These are phyloP conservation scores for Abortiporus biennis DNA, from an alignment of 1,284 basidiomycete genomes.

Conservation along the genomic window DNA sequence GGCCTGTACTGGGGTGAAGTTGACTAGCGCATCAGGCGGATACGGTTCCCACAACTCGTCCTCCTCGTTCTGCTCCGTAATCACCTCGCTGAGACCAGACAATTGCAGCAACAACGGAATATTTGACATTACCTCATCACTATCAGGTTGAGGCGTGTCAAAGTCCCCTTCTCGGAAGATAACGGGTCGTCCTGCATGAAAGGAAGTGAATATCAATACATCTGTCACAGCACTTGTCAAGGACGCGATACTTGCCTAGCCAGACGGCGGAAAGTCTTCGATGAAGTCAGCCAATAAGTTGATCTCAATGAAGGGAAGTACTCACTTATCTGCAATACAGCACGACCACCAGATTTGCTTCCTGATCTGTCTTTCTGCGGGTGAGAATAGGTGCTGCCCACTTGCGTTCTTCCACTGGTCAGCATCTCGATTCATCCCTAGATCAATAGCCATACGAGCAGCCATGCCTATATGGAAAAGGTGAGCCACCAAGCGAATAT, in stretches of 20 bases:
- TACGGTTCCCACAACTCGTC: constrained; percentile 51
- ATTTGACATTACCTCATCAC: constrained; percentile 37
- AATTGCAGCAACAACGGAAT: not conserved
- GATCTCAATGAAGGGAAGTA: constrained; percentile 2
- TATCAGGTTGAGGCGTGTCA: constrained; percentile 61
- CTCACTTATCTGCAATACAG: constrained; percentile 67
- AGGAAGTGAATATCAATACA: not conserved
- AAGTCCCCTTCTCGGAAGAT: constrained; percentile 70
- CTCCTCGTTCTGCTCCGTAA: constrained; percentile 43
- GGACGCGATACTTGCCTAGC: constrained; percentile 16
- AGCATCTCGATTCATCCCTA: constrained; percentile 78
- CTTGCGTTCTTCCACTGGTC: constrained; percentile 69
- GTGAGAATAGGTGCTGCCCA: constrained; percentile 53
- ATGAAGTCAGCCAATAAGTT: constrained; percentile 6
- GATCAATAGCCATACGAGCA: constrained; percentile 76
- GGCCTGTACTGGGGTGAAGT: constrained; percentile 40
- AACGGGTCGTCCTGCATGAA: constrained; percentile 53
- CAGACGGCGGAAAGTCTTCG: constrained; percentile 23
- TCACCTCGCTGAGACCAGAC: not conserved
- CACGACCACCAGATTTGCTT: constrained; percentile 84
- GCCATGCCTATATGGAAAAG: constrained; percentile 50
- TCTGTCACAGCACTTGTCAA: not conserved
- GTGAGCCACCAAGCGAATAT: constrained; percentile 12
- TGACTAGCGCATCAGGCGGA: constrained; percentile 29
- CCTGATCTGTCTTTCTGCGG: constrained; percentile 71